Evolutionary conservation across 1,284 basidiomycete species (phyloP), one percentile per base, ranked within the genome.

Genomic region (Cryptococcus wingfieldii): DNA sequence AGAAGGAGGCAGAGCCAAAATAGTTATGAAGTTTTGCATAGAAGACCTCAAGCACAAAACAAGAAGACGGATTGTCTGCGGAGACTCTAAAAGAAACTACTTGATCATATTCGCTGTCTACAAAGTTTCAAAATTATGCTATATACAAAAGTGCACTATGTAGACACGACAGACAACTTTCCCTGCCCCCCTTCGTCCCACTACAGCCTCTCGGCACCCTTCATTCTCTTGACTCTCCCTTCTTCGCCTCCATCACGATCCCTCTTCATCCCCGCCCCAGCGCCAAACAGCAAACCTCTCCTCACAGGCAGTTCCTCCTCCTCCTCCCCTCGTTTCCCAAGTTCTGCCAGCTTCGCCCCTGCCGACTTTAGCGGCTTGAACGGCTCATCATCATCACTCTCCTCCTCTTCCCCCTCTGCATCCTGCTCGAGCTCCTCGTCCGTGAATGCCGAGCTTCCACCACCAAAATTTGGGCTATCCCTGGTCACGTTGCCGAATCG

Each of bases 241-340:
- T 45, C 50, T 42, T 19, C 31, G 18, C 18, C 19, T 3, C 34
- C 50, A 8, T 34, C 43, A 31, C 53, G 16, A n/a, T 43, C 48
- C 38, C 54, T 53, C 41, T 56, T 60, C 49, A 53, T 47, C n/a
- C 51, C 45, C 23, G n/a, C 16, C 19, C 44, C 47, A 13, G 48
- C 53, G 38, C 52, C 47, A 60, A 68, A 68, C 14, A 68, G 39
- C 50, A 68, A 47, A 18, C 66, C 66, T 48, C 63, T 56, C 51
- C 64, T 59, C n/a, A 58, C 60, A 12, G 61, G 63, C 56, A 66
- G 34, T 31, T 49, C 56, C 34, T 61, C 58, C 10, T 68, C 64
- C 23, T 57, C 59, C 41, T 55, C 56, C 7, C 10, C 31, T 34
- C 31, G 31, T 3, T 34, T 34, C 31, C 31, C 31, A 2, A 6